Evolutionary conservation across 2,329 filamentous ascomycete species (phyloP).

Genomic region (Botrytis pseudocinerea): DNA sequence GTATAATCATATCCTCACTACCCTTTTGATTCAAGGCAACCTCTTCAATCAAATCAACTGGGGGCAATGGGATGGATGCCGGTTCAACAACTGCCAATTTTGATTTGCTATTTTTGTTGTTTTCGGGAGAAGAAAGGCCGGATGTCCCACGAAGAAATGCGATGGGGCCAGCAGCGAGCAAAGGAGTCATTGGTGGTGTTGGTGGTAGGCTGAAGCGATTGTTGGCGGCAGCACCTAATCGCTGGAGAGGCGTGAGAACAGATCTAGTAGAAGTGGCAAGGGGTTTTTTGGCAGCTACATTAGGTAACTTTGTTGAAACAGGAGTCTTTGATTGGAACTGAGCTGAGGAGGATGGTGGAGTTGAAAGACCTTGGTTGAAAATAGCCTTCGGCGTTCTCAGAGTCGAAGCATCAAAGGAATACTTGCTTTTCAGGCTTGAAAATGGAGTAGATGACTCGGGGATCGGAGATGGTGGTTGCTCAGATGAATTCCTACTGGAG

Average conservation of each 20-base stretch:
- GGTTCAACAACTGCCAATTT: conserved; percentile 34
- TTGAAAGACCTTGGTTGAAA: conserved; percentile 24
- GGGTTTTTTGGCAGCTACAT: conserved; percentile 23
- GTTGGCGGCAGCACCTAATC: conserved; percentile 36
- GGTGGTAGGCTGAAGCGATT: conserved; percentile 32
- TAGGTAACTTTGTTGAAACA: conserved; percentile 33
- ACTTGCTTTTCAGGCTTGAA: conserved; percentile 31
- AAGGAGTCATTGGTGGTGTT: conserved; percentile 37
- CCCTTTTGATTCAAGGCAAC: conserved; percentile 41
- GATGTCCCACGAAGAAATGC: conserved; percentile 23
- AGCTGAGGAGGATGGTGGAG: conserved; percentile 32
- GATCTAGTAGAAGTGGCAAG: not conserved
- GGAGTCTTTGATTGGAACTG: conserved; percentile 35
- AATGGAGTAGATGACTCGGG: conserved; percentile 6
- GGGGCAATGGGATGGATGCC: conserved; percentile 43
- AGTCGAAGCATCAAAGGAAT: conserved; percentile 29
- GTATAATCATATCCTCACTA: conserved; percentile 54
- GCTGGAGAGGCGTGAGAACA: conserved; percentile 40
- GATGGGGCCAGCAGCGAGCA: conserved; percentile 19
- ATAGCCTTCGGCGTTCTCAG: conserved; percentile 29
- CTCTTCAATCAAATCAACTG: conserved; percentile 33
- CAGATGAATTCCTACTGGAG: conserved; percentile 31
- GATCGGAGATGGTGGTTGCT: conserved; percentile 33
- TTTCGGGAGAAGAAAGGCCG: conserved; percentile 36
- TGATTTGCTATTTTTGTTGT: conserved; percentile 19